Percentiles rank a stretch among this genome's conserved stretches.
Conservation (phyloP, 2,329 filamentous ascomycete species). For the Diaporthe amygdali region DNA sequence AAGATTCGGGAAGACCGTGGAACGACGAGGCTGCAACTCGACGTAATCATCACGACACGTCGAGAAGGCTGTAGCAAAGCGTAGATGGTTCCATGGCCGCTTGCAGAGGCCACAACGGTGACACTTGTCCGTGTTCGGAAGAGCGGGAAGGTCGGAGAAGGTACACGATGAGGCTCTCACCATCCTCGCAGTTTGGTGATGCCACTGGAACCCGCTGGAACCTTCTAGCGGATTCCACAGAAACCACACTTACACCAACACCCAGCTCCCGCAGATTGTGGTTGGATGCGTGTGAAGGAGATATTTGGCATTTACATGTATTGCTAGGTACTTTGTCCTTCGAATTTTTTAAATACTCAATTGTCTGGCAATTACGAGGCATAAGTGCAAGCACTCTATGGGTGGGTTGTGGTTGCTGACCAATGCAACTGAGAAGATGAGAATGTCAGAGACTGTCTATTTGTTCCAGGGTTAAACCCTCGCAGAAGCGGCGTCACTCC, state of each 20-base stretch:
- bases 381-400: too few species aligned
- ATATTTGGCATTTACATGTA: too few species aligned
- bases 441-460: too few species aligned
- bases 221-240: conserved; percentile 31
- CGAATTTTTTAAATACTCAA: background rate
- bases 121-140: background rate
- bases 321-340: fast-evolving
- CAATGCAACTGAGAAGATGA: too few species aligned
- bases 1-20: conserved; percentile 20
- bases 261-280: background rate
- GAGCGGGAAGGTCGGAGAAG: conserved; percentile 14
- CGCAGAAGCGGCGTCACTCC: too few species aligned
- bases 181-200: conserved; percentile 29
- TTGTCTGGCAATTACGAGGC: too few species aligned
- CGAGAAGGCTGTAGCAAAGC: conserved; percentile 15
- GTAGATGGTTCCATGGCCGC: conserved; percentile 19
- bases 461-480: too few species aligned
- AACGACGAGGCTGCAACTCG: conserved; percentile 21
- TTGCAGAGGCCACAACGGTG: conserved; percentile 26
- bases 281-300: background rate
- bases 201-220: conserved; percentile 33
- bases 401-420: too few species aligned
- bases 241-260: background rate
- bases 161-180: conserved; percentile 16
- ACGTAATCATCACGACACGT: conserved; percentile 20